Base-by-base conservation (phyloP, 2,329 filamentous ascomycete genomes). In the Xylariaceae sp. region DNA sequence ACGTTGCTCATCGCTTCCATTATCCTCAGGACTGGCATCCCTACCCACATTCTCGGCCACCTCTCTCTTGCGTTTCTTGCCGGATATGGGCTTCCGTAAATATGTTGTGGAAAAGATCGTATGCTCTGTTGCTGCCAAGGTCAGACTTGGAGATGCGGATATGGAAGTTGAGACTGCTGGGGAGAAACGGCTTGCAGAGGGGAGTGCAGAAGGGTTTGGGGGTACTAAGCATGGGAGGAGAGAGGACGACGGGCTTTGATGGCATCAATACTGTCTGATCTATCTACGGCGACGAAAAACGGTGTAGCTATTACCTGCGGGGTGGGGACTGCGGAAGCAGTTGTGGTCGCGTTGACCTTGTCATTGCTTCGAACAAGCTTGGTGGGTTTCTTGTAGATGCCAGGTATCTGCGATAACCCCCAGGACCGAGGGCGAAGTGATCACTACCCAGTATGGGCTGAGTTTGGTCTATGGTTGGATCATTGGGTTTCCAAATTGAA, bases 1-100 rank as follows among this genome's bases (percentile, higher is more conserved):
- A 18, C 7, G 40, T 6, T 56, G 37, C 23, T 47, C 41, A 7
- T 26, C 10, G 3, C 6, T 4, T 27, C 20, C 24, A 9, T 46
- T 26, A 27, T 36, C 24, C 9, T 46, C 33, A n/a, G 24, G 41
- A 13, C 24, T 33, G 32, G 18, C 13, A 9, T 21, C 20, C 44
- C 82, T 82, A 20, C 41, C 24, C 45, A 82, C 82, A 45, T 75
- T 76, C 18, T 72, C 71, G 50, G 70, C 72, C n/a, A 63, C 59
- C 49, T 71, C 90, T 87, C 57, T 75, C 71, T 53, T 81, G 81
- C 42, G 76, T 70, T n/a, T 77, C 72, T 77, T 87, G 7, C 2
- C 15, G 20, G 3, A 24, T 9, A 10, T 9, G 20, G 26, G 24
- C 2, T 18, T 16, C 3, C 6, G 15, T n/a, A 11, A 15, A 13